Base-by-base conservation (phyloP, 345 rosid species). In the Psidium guajava region DNA sequence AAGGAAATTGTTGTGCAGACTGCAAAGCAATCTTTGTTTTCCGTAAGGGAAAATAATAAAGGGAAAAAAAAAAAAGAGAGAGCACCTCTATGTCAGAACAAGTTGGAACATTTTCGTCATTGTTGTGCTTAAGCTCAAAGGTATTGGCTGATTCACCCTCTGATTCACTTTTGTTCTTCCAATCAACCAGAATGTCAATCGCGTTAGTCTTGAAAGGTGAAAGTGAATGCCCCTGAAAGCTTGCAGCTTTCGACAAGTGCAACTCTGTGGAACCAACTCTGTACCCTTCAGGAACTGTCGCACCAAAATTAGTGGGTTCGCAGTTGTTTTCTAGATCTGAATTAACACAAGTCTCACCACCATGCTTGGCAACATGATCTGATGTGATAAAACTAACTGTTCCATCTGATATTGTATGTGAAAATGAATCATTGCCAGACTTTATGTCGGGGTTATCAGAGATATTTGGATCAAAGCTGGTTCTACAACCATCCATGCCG, bases 81-180 rank as follows among this genome's bases (percentile, higher is more conserved):
- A 69, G 80, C 89, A 96, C 98, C 94, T 88, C 94, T 83, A 92
- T 94, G 85, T 87, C 94, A n/a, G 89, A 85, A 89, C 82, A 88
- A 85, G 89, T 83, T 57, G 90, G 89, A 89, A 83, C 85, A 61
- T 87, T 91, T 87, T 87, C 85, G 58, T 86, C 88, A 84, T 73
- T 86, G 86, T 85, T 89, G 77, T 83, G 90, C 58, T 73, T 86
- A 27, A 87, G 90, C 86, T 87, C 89, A 59, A 91, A 90, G 82
- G 92, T 88, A 86, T 87, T 80, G 85, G 89, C 90, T 51, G 88
- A 82, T 81, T 84, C 90, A 4, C 55, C 61, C 64, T 85, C 90
- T 54, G 87, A 82, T 82, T 82, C 90, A 3, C 58, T 55, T 80
- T 85, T 91, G 84, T 58, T 64, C 84, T 88, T 87, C 82, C 92